Conservation (phyloP, 2,329 filamentous ascomycete species). For the Trichoderma asperellum region DNA sequence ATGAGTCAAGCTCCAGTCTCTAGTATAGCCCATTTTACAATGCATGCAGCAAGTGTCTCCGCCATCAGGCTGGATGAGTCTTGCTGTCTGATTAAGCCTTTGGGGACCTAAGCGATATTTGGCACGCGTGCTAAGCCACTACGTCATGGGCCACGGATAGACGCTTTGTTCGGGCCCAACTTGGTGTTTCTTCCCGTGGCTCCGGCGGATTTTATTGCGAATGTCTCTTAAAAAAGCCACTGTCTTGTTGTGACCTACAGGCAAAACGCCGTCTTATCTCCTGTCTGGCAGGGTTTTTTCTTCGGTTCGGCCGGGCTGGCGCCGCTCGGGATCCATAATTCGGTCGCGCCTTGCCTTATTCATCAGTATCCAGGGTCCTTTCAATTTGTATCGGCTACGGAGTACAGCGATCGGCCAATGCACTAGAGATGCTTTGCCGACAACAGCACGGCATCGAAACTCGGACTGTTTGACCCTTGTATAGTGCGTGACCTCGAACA, state of each 20-base stretch:
- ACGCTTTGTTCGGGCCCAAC: neutral
- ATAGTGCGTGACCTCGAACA: neutral
- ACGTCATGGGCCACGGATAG: neutral
- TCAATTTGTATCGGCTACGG: constrained; percentile 1
- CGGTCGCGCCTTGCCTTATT: constrained; percentile 18
- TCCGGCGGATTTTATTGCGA: neutral
- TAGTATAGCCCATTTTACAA: neutral
- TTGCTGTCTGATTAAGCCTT: constrained; percentile 8
- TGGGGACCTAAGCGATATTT: neutral
- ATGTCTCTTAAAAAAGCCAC: neutral
- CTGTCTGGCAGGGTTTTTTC: constrained; percentile 7
- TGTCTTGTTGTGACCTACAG: neutral
- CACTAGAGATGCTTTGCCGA: constrained; percentile 8
- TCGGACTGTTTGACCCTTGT: neutral
- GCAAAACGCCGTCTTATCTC: constrained; percentile 16
- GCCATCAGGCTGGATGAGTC: constrained; percentile 20
- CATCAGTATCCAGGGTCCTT: constrained; percentile 8
- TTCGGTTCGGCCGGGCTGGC: constrained; percentile 19
- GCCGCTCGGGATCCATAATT: constrained; percentile 17
- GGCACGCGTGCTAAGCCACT: neutral
- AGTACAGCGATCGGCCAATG: constrained; percentile 10
- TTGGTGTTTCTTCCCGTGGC: neutral
- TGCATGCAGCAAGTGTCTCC: constrained; percentile 20
- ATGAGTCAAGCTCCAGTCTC: constrained; percentile 21
- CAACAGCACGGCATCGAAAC: neutral